Evolutionary conservation across 352 stramenopile species (phyloP), one percentile per base, ranked within the genome.

Genomic region (Aphanomyces astaci): DNA sequence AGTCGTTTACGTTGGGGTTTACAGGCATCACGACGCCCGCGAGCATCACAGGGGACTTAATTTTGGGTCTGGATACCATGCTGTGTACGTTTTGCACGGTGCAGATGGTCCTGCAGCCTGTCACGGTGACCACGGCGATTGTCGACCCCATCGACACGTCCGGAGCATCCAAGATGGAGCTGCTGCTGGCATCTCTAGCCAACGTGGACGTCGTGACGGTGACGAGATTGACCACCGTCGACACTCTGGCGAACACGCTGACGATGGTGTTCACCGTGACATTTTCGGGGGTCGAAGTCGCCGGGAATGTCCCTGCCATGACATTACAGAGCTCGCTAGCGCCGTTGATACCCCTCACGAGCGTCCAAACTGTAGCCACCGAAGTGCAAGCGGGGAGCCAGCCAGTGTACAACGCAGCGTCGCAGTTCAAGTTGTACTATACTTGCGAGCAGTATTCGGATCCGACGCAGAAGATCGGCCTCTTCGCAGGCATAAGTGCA

Each of bases 381-480:
- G 48, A 83, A 66, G 3, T 45, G 1, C 72, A 54, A 0, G 9
- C 48, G 1, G 84, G 84, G 15, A 86, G 76, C 32, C 80, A 93
- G 63, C 72, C 88, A 0, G 28, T 51, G 0, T 84, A 73, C 49
- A 66, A 76, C 49, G 19, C 76, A 0, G 60, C 54, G 4, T 87
- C 81, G 0, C 54, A 78, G 5, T 90, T 91, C 68, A 75, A 62
- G 46, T 56, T 94, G 27, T 82, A 72, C 1, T 84, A 87, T 56
- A 91, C 84, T 1, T 94, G 85, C 30, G 83, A 92, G 67, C 84
- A 84, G 31, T 97, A 96, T 68, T 96, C 88, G 13, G 83, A 95
- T 31, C 88, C 88, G 13, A 72, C 74, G 28, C 65, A 73, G 1
- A 80, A 79, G 46, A 76, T 76, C 19, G 75, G 73, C 25, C 28